Evolutionary conservation across 148 eudicot species (phyloP).

Genomic region (Amaranthus palmeri): DNA sequence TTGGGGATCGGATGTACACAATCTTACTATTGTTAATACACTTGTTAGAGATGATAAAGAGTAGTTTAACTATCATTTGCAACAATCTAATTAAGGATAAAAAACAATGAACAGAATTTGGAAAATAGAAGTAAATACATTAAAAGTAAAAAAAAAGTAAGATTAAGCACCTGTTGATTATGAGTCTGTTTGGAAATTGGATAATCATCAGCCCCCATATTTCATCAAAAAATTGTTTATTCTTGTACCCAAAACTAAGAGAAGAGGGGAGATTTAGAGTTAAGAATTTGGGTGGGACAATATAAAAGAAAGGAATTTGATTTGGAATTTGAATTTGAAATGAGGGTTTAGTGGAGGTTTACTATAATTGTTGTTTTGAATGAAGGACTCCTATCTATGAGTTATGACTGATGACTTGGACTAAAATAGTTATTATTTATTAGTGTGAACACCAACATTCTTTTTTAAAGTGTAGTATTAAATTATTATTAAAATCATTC

Average conservation of each 20-base stretch:
- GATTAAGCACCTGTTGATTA: conserved; percentile 22
- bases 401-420: too few relatives aligned
- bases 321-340: background rate
- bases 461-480: too few relatives aligned
- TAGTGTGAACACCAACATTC: too few relatives aligned
- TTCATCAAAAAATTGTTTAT: background rate
- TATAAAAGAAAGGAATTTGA: background rate
- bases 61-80: background rate
- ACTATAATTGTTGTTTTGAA: too few relatives aligned
- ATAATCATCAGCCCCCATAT: conserved; percentile 16
- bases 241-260: background rate
- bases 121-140: background rate
- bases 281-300: background rate
- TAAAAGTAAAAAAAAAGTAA: background rate
- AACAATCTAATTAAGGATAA: background rate
- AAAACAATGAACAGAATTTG: background rate
- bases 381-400: too few relatives aligned
- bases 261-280: too few relatives aligned
- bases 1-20: background rate
- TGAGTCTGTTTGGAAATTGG: conserved; percentile 8
- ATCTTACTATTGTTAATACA: background rate
- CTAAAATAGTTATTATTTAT: too few relatives aligned
- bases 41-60: background rate
- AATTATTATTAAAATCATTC: too few relatives aligned
- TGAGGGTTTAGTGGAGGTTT: conserved; percentile 16